These are phyloP conservation scores for Tubosaeta sp. DNA, from an alignment of 768 basidiomycete genomes.

Conservation along the genomic window DNA sequence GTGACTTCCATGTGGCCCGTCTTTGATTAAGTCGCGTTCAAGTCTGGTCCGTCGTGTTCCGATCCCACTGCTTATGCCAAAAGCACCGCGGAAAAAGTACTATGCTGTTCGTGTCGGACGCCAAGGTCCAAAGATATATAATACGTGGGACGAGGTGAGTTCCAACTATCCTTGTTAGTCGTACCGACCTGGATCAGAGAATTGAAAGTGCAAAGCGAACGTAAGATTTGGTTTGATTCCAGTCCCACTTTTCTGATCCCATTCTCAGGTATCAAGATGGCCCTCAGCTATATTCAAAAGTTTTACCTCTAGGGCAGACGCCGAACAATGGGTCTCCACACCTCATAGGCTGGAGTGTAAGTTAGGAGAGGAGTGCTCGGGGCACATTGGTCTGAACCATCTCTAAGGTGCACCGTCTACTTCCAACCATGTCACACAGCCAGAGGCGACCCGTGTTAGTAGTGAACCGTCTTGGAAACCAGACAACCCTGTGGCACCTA, in stretches of 20 bases:
- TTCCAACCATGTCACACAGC: background rate
- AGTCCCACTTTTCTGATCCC: background rate
- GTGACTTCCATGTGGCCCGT: background rate
- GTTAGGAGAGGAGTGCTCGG: conserved; percentile 6
- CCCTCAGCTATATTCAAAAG: conserved; percentile 51
- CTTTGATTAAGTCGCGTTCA: background rate
- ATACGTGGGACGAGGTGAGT: conserved; percentile 57
- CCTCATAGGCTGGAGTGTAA: conserved; percentile 13
- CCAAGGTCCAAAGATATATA: conserved; percentile 54
- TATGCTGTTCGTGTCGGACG: conserved; percentile 61
- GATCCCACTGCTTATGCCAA: conserved; percentile 28
- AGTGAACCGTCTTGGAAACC: background rate
- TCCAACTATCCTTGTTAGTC: background rate
- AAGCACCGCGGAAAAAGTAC: conserved; percentile 38
- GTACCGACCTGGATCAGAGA: background rate
- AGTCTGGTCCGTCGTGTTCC: background rate
- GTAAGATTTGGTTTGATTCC: conserved; percentile 22
- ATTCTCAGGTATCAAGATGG: conserved; percentile 47
- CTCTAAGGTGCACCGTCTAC: conserved; percentile 5
- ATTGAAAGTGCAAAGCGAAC: conserved; percentile 43
- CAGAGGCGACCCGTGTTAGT: background rate
- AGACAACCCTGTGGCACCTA: background rate
- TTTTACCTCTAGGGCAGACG: conserved; percentile 41
- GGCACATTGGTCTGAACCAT: background rate
- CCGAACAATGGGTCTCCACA: conserved; percentile 46